These are phyloP conservation scores for Trifolium fragiferum DNA, from an alignment of 306 rosid species.

Conservation along the genomic window DNA sequence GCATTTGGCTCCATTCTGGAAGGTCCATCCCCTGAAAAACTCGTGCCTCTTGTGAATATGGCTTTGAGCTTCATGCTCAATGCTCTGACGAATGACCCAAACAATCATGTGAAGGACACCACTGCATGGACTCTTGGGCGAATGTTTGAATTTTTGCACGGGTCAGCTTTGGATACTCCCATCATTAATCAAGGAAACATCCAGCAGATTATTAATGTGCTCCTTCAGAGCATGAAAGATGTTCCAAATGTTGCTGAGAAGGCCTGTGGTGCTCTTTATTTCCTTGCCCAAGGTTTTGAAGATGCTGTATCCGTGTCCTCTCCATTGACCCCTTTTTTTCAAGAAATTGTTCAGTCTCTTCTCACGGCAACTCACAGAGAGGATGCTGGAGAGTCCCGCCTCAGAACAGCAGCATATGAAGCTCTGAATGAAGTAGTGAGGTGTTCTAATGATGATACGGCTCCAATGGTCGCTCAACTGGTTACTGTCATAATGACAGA, in stretches of 20 bases:
- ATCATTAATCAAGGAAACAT: conserved; percentile 76
- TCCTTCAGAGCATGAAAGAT: conserved; percentile 90
- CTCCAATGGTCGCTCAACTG: conserved; percentile 78
- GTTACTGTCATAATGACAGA: conserved; percentile 80
- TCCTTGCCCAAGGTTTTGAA: conserved; percentile 92
- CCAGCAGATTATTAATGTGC: conserved; percentile 80
- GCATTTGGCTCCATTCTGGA: conserved; percentile 96
- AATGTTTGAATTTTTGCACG: conserved; percentile 93
- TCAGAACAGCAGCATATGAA: conserved; percentile 94
- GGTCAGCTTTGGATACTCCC: conserved; percentile 78
- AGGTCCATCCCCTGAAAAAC: conserved; percentile 92
- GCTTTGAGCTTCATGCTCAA: conserved; percentile 82
- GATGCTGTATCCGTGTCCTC: conserved; percentile 73
- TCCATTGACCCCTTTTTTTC: conserved; percentile 78
- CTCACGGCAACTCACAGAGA: conserved; percentile 84
- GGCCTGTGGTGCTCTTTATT: conserved; percentile 95
- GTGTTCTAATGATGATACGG: conserved; percentile 88
- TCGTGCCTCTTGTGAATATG: conserved; percentile 76
- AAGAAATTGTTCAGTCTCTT: conserved; percentile 78
- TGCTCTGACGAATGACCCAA: conserved; percentile 79
- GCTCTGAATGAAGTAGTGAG: conserved; percentile 93
- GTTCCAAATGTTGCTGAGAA: conserved; percentile 97
- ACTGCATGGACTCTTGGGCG: conserved; percentile 99
- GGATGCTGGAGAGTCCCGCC: conserved; percentile 90
- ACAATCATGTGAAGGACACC: conserved; percentile 92